phyloP scores from a whole-genome alignment of 2,329 filamentous ascomycete genomes.

The Beauveria varroae region DNA sequence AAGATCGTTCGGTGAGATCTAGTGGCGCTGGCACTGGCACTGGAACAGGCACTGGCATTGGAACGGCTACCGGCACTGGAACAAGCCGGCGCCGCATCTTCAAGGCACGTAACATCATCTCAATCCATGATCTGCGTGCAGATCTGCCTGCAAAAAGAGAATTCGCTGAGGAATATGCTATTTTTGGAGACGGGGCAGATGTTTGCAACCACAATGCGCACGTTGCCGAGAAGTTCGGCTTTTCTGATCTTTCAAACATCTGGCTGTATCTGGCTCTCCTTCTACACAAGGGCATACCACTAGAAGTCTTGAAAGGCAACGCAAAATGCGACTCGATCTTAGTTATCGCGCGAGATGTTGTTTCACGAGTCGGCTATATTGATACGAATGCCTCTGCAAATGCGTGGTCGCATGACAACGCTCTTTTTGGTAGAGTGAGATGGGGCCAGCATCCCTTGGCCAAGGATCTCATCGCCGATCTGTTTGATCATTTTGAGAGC shows the following conservation, averaged over 20 bases:
- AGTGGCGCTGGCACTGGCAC: constrained; percentile 54
- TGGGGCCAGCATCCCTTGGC: constrained; percentile 62
- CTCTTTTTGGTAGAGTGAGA: constrained; percentile 53
- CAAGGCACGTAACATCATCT: constrained; percentile 60
- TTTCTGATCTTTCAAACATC: constrained; percentile 65
- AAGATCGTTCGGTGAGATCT: constrained; percentile 49
- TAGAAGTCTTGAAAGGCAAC: constrained; percentile 53
- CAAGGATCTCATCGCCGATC: constrained; percentile 49
- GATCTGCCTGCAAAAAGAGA: constrained; percentile 71
- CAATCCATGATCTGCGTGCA: constrained; percentile 61
- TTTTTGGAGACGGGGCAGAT: constrained; percentile 74
- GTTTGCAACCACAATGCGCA: constrained; percentile 79
- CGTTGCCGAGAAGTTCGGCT: constrained; percentile 65
- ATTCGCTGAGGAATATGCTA: constrained; percentile 71
- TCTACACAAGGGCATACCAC: constrained; percentile 66
- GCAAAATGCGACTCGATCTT: constrained; percentile 53
- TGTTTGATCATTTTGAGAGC: constrained; percentile 58
- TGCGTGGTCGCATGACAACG: constrained; percentile 8
- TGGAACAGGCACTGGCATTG: constrained; percentile 46
- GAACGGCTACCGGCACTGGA: constrained; percentile 38
- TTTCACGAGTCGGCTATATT: constrained; percentile 31
- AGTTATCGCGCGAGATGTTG: constrained; percentile 59
- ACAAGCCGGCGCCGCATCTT: constrained; percentile 40
- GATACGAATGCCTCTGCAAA: constrained; percentile 12
- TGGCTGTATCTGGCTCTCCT: constrained; percentile 79